These are phyloP conservation scores for Oenanthe javanica DNA, from an alignment of 140 eudicot genomes.

Conservation along the genomic window DNA sequence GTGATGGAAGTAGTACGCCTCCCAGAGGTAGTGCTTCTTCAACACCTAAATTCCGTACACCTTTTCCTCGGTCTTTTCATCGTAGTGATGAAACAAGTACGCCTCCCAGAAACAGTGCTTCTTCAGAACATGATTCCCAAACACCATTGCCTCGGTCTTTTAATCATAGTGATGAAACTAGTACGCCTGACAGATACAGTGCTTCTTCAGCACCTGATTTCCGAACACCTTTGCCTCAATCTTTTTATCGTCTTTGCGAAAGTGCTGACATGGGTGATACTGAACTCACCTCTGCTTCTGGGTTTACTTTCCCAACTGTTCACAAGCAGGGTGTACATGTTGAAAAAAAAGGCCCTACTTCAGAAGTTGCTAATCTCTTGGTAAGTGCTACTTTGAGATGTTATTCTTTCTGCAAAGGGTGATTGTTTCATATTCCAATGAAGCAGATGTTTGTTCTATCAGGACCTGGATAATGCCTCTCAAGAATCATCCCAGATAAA, in stretches of 20 bases:
- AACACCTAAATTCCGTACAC: conserved; percentile 4
- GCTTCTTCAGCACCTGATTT: conserved; percentile 14
- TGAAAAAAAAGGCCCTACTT: conserved; percentile 5
- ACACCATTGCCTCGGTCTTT: conserved; percentile 8
- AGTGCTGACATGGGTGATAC: conserved; percentile 1
- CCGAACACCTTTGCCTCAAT: conserved; percentile 13
- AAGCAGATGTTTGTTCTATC: background rate
- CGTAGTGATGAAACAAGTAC: conserved; percentile 14
- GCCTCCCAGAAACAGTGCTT: conserved; percentile 11
- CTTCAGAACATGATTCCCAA: conserved; percentile 12
- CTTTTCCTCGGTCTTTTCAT: conserved; percentile 5
- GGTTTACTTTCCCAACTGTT: conserved; percentile 9
- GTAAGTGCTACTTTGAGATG: conserved; percentile 13
- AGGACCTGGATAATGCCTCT: conserved; percentile 25
- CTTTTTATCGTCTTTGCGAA: conserved; percentile 10
- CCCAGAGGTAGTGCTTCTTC: conserved; percentile 8
- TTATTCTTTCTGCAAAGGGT: background rate
- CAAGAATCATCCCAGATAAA: conserved; percentile 12
- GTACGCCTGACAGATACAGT: conserved; percentile 12
- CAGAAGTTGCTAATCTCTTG: conserved; percentile 30
- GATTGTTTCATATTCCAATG: background rate
- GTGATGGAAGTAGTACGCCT: conserved; percentile 12
- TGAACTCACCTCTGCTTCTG: conserved; percentile 8
- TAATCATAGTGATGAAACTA: conserved; percentile 11
- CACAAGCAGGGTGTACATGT: conserved; percentile 6